These are phyloP conservation scores for Graphilbum sp. DNA, from an alignment of 2,329 filamentous ascomycete species.

Conservation along the genomic window DNA sequence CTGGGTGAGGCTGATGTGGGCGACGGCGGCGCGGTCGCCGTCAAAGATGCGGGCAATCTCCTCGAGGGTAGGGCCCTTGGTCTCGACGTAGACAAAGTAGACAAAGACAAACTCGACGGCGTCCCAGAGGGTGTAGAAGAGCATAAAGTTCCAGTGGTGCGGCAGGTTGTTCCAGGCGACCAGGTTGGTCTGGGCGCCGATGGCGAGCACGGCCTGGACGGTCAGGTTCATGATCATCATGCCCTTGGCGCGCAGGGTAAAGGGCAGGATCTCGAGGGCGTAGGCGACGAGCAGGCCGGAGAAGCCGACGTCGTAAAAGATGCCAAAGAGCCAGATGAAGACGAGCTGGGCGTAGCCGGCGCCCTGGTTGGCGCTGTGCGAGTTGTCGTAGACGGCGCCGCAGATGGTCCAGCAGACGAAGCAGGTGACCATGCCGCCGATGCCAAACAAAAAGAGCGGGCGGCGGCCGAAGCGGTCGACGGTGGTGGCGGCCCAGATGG, in stretches of 20 bases:
- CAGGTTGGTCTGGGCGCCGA: constrained; percentile 41
- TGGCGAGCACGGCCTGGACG: constrained; percentile 8
- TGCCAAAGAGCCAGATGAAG: constrained; percentile 42
- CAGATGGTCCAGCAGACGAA: constrained; percentile 34
- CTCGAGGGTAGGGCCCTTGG: constrained; percentile 53
- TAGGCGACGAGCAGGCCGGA: constrained; percentile 41
- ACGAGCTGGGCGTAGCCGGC: constrained; percentile 38
- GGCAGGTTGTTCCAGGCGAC: constrained; percentile 43
- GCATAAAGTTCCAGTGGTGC: constrained; percentile 47
- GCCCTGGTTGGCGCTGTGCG: constrained; percentile 22
- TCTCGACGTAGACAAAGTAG: constrained; percentile 53
- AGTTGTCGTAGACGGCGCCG: constrained; percentile 33
- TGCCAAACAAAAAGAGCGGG: constrained; percentile 34
- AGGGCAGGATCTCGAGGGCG: constrained; percentile 41
- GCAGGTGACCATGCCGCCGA: constrained; percentile 27
- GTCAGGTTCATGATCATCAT: constrained; percentile 10
- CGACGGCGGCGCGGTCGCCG: constrained; percentile 41
- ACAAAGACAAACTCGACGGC: constrained; percentile 43
- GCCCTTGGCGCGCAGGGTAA: constrained; percentile 39
- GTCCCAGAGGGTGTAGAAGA: constrained; percentile 50
- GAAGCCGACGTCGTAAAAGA: constrained; percentile 44
- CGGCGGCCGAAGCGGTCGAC: constrained; percentile 35
- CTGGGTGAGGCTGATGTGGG: constrained; percentile 35
- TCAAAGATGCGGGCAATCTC: constrained; percentile 57
- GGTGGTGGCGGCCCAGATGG: constrained; percentile 32